A percentile compares a stretch with the other conserved stretches of the same genome.
These are phyloP conservation scores for Leccinum disarticulatum DNA, from an alignment of 768 basidiomycete species.

Conservation along the genomic window DNA sequence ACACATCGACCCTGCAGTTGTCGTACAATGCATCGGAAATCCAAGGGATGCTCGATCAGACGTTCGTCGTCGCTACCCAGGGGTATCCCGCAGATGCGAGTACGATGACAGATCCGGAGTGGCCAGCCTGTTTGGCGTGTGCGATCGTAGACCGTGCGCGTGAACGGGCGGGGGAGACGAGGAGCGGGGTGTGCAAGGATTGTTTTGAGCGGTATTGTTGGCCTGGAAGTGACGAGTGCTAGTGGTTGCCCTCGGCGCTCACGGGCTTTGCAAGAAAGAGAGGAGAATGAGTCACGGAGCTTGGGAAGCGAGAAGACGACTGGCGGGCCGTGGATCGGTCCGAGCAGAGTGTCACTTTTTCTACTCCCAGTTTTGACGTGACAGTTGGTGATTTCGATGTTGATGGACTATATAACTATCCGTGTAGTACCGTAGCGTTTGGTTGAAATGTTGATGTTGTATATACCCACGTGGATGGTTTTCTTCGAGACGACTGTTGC, in stretches of 20 bases:
- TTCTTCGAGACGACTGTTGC: background rate
- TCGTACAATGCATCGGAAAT: constrained; percentile 38
- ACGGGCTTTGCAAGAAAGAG: background rate
- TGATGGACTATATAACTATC: background rate
- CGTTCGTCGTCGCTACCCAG: constrained; percentile 43
- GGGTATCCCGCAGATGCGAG: constrained; percentile 35
- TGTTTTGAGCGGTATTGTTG: constrained; percentile 37
- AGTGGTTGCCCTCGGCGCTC: background rate
- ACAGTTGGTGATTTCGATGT: background rate
- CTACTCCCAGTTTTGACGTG: background rate
- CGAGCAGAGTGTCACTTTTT: background rate
- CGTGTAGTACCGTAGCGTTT: background rate
- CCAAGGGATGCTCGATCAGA: constrained; percentile 47
- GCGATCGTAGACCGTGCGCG: constrained; percentile 50
- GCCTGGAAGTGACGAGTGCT: constrained; percentile 12
- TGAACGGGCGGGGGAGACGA: constrained; percentile 18
- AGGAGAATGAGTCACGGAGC: background rate
- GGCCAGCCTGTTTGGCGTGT: constrained; percentile 52
- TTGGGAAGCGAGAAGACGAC: background rate
- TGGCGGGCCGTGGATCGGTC: background rate
- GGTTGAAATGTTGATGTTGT: too few relatives aligned
- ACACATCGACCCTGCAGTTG: constrained; percentile 41
- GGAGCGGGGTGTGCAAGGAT: constrained; percentile 32
- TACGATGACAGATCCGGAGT: constrained; percentile 37
- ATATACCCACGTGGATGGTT: background rate